Percentiles rank a stretch among this genome's conserved stretches.
Evolutionary conservation across 2,329 filamentous ascomycete genomes (phyloP).

Genomic region (Monosporascus sp.): DNA sequence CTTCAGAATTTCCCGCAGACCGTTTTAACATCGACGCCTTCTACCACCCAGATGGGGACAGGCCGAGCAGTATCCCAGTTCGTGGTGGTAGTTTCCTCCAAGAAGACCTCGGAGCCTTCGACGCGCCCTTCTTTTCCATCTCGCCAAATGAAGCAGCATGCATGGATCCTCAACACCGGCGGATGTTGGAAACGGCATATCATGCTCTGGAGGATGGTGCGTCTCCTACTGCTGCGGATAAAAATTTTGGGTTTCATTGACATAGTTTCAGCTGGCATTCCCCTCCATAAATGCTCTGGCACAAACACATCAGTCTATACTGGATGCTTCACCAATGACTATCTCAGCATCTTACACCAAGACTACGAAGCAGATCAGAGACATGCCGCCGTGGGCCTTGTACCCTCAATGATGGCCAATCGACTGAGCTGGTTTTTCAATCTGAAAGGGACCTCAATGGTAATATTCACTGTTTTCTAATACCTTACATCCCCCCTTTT

Average conservation of each 20-base stretch:
- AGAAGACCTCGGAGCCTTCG: constrained; percentile 4
- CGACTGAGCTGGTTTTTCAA: constrained; percentile 10
- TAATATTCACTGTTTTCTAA: too few species aligned
- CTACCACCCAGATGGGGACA: constrained; percentile 6
- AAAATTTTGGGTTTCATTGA: background rate
- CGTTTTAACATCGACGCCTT: constrained; percentile 5
- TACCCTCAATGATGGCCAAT: constrained; percentile 5
- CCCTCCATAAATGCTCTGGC: constrained; percentile 1
- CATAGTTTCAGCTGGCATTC: constrained; percentile 4
- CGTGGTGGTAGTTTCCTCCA: constrained; percentile 6
- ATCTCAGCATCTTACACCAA: background rate
- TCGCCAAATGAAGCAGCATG: constrained; percentile 1
- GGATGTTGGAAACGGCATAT: constrained; percentile 6
- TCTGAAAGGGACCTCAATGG: constrained; percentile 5
- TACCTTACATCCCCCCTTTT: too few species aligned
- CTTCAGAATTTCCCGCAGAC: constrained; percentile 5
- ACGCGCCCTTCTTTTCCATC: constrained; percentile 11
- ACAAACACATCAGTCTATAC: constrained; percentile 5
- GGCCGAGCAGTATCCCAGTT: background rate
- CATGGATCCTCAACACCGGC: constrained; percentile 10
- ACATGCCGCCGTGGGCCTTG: constrained; percentile 2
- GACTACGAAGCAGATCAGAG: constrained; percentile 4
- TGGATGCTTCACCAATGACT: constrained; percentile 10
- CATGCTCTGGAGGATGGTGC: constrained; percentile 10
- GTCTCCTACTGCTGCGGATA: background rate